Conservation (phyloP, 495 filamentous ascomycete genomes). For the Lophiostoma macrostomum region DNA sequence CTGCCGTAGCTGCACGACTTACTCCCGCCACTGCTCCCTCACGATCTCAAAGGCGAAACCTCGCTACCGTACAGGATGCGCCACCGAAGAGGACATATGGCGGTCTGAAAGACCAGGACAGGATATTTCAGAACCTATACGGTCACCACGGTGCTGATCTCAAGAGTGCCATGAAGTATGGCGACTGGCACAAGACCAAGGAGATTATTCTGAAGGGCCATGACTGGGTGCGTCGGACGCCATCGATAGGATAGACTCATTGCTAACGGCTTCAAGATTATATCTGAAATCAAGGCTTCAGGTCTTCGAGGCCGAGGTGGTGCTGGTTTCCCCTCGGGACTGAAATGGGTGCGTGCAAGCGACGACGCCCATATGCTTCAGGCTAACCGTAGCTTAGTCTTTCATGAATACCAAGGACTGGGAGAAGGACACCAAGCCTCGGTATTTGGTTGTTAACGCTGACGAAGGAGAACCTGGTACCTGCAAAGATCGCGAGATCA, state of each 20-base stretch:
- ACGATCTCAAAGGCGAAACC: conserved; percentile 56
- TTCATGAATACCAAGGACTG: conserved; percentile 99
- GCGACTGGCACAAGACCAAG: conserved; percentile 99
- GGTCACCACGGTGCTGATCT: conserved; percentile 85
- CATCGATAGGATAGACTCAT: background rate
- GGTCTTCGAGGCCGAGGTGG: conserved; percentile 94
- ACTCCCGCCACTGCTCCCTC: conserved; percentile 39
- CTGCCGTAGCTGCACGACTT: conserved; percentile 39
- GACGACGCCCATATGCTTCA: background rate
- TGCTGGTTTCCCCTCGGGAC: conserved; percentile 93
- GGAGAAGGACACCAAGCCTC: conserved; percentile 95
- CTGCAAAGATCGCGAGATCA: conserved; percentile 99
- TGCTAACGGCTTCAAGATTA: conserved; percentile 58
- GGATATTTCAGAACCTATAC: conserved; percentile 99
- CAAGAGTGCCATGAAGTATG: conserved; percentile 94
- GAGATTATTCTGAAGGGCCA: conserved; percentile 95
- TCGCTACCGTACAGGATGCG: conserved; percentile 88
- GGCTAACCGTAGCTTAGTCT: conserved; percentile 54
- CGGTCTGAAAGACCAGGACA: conserved; percentile 87
- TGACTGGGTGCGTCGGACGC: conserved; percentile 71
- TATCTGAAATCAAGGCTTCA: conserved; percentile 92
- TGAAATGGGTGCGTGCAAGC: conserved; percentile 82
- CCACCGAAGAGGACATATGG: conserved; percentile 74
- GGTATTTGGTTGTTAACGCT: conserved; percentile 96
- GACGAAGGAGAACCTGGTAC: conserved; percentile 98